Base-by-base conservation (phyloP, 2,329 filamentous ascomycete genomes). In the Sodiomyces alkalinus region DNA sequence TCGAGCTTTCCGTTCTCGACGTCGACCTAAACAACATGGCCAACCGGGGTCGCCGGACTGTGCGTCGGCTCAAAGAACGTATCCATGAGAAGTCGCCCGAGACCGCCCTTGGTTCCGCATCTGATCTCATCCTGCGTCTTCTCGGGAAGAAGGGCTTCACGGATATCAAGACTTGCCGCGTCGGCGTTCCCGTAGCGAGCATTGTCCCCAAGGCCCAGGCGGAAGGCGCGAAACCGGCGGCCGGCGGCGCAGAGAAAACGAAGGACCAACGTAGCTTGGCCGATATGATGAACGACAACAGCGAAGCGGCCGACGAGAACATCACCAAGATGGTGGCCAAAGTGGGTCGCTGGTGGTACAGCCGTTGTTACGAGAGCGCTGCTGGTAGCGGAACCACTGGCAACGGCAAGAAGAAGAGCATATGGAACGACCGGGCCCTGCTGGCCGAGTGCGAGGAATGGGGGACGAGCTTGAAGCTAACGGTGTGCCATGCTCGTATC, bases 341-440 rank as follows among this genome's bases (percentile, higher is more conserved):
- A 37, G 87, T 96, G 8, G 87, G 85, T 2, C 69, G 90, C 23
- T 96, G 87, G 83, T 98, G 90, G 90, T 96, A 93, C 53, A 80
- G 74, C 7, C 73, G 80, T 29, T 94, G 87, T 58, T 96, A 94
- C 49, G 87, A 94, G 53, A 71, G 67, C 32, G 63, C 68, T 4
- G 60, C 74, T 7, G 51, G 68, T n/a, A 55, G 58, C 26, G n/a
- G n/a, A n/a, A n/a, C n/a, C n/a, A n/a, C n/a, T n/a, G n/a, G n/a
- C n/a, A 56, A 59, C 25, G 29, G 33, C 7, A 11, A 26, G 6
- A 19, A 21, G 10, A 49, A 45, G 34, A 69, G 79, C 48, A 80
- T 96, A 39, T 96, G 86, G 78, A 67, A 64, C 26, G 80, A 94
- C 46, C 69, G 65, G 31, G 64, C 65, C 7, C 55, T 96, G 17